A percentile compares a stretch with the other conserved stretches of the same genome.
Conservation (phyloP, 2,329 filamentous ascomycete species). For the Lachnellula suecica region DNA sequence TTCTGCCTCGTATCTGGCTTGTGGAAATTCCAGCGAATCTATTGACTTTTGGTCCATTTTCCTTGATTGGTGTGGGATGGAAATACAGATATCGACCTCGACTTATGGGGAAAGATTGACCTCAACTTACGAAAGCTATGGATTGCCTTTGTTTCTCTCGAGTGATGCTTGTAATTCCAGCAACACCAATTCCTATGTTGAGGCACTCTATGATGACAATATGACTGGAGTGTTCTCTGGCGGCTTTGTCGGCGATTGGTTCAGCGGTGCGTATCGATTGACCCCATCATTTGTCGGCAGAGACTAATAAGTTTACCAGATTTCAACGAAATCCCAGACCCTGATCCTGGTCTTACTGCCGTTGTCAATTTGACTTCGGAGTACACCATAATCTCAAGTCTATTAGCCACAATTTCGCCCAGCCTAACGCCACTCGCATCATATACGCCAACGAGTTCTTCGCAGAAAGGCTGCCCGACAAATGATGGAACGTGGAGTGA, state of each 20-base stretch:
- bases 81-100: conserved; percentile 48
- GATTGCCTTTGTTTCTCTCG: conserved; percentile 66
- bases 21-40: conserved; percentile 61
- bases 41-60: conserved; percentile 65
- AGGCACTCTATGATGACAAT: conserved; percentile 71
- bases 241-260: conserved; percentile 52
- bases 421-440: background rate
- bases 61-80: conserved; percentile 62
- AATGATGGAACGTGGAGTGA: background rate
- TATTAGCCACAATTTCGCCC: background rate
- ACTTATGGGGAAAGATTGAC: conserved; percentile 67
- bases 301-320: too few relatives aligned
- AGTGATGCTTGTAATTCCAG: conserved; percentile 87
- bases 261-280: too few relatives aligned
- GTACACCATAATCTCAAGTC: background rate
- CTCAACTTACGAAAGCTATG: conserved; percentile 62
- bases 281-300: too few relatives aligned
- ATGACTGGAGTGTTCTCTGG: conserved; percentile 94
- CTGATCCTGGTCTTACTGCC: too few relatives aligned
- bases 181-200: conserved; percentile 73
- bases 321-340: too few relatives aligned
- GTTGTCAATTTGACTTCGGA: conserved; percentile 2
- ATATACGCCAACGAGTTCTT: background rate
- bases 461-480: conserved; percentile 23
- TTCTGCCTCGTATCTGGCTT: conserved; percentile 72